Conservation (phyloP, 805 yeast species). For the Myxozyma sirexii region DNA sequence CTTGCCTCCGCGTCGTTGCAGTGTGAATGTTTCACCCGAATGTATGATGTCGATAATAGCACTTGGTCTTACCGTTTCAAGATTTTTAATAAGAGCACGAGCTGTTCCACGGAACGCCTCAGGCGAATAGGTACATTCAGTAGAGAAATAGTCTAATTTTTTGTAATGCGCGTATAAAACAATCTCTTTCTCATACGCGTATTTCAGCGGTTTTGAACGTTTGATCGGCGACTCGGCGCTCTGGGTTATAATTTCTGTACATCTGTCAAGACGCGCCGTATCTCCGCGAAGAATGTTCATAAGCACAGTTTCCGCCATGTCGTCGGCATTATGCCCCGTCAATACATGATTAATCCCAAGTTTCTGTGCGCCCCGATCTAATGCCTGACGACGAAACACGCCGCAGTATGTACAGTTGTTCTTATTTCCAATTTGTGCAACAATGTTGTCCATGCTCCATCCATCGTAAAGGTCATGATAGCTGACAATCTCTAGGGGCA, state of each 20-base stretch:
- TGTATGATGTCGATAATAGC: constrained; percentile 92
- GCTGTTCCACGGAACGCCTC: constrained; percentile 99
- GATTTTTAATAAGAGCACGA: constrained; percentile 82
- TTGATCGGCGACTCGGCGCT: constrained; percentile 81
- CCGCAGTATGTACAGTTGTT: constrained; percentile 98
- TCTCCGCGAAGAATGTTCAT: constrained; percentile 98
- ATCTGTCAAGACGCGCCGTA: constrained; percentile 84
- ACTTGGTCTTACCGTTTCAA: constrained; percentile 88
- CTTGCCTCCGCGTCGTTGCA: constrained; percentile 40
- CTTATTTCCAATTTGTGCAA: constrained; percentile 88
- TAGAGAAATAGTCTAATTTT: constrained; percentile 90
- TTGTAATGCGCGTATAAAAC: constrained; percentile 96
- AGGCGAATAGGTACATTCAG: constrained; percentile 98
- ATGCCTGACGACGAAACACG: constrained; percentile 91
- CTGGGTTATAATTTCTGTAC: constrained; percentile 82
- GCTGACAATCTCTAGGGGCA: constrained; percentile 79
- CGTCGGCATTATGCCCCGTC: constrained; percentile 99
- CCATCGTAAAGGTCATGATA: constrained; percentile 79
- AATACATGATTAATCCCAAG: constrained; percentile 86
- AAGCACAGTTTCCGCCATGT: constrained; percentile 96
- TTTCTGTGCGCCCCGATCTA: constrained; percentile 92
- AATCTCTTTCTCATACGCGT: constrained; percentile 94
- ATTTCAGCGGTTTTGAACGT: constrained; percentile 94
- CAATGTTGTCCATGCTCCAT: constrained; percentile 99
- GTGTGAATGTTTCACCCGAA: constrained; percentile 83